phyloP scores from a whole-genome alignment of 768 basidiomycete species.

The Coprinopsis cinerea region DNA sequence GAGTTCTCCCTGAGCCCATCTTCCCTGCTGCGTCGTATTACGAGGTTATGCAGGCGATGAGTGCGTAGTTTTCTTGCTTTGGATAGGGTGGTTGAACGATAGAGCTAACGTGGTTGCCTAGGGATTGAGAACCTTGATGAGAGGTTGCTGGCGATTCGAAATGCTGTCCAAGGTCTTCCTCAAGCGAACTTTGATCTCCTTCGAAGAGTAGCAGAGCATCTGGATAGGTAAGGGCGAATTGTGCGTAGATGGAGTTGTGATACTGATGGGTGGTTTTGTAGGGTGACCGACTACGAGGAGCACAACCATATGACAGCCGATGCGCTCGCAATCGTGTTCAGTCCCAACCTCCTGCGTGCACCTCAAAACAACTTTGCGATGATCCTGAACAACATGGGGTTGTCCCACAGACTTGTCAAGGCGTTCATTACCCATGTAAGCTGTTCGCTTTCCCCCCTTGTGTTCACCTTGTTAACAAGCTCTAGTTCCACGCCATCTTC shows the following conservation, averaged over 20 bases:
- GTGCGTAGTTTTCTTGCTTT: slow-evolving; percentile 36
- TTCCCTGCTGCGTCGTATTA: slow-evolving; percentile 67
- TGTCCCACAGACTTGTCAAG: slow-evolving; percentile 71
- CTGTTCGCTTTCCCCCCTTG: slow-evolving; percentile 1
- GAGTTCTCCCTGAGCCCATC: slow-evolving; percentile 72
- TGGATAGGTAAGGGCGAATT: slow-evolving; percentile 55
- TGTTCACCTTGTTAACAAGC: slow-evolving; percentile 8
- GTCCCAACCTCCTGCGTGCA: slow-evolving; percentile 72
- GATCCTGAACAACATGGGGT: slow-evolving; percentile 76
- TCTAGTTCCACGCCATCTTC: slow-evolving; percentile 63
- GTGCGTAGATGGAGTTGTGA: neutral
- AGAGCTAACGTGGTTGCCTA: slow-evolving; percentile 17
- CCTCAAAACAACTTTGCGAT: slow-evolving; percentile 74
- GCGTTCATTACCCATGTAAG: slow-evolving; percentile 71
- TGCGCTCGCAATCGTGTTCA: slow-evolving; percentile 80
- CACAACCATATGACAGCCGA: slow-evolving; percentile 88
- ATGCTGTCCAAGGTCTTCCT: slow-evolving; percentile 64
- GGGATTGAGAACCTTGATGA: slow-evolving; percentile 67
- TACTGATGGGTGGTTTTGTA: slow-evolving; percentile 22
- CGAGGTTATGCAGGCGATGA: slow-evolving; percentile 63
- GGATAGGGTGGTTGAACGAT: too few species aligned
- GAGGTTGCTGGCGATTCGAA: slow-evolving; percentile 57
- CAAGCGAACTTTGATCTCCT: slow-evolving; percentile 74
- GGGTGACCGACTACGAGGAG: slow-evolving; percentile 86
- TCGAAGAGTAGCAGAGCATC: slow-evolving; percentile 72